These are phyloP conservation scores for Polygonum maritimum DNA, from an alignment of 148 eudicot genomes.

Conservation along the genomic window DNA sequence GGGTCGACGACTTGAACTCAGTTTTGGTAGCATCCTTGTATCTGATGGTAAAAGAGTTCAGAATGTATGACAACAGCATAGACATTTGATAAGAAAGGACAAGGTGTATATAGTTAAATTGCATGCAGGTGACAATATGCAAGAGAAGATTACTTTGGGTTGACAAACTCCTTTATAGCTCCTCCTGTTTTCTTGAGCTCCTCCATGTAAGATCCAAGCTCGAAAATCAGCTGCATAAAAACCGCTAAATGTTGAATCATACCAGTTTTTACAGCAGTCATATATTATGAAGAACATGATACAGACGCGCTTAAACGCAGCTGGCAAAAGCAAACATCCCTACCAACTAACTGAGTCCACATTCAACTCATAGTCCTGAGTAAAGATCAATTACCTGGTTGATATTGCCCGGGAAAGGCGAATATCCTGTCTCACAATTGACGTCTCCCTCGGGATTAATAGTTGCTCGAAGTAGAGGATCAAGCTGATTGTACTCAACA, in stretches of 20 bases:
- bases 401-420: conserved; percentile 97
- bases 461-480: conserved; percentile 89
- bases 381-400: conserved; percentile 54
- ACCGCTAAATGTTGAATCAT: background rate
- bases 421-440: conserved; percentile 84
- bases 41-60: conserved; percentile 19
- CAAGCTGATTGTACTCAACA: conserved; percentile 98
- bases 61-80: background rate
- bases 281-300: background rate
- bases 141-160: conserved; percentile 65
- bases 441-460: conserved; percentile 90
- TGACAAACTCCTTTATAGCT: conserved; percentile 90
- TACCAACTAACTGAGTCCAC: background rate
- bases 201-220: conserved; percentile 78
- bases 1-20: conserved; percentile 86
- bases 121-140: background rate
- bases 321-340: background rate
- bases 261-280: background rate
- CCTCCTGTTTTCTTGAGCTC: conserved; percentile 91
- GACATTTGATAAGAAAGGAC: background rate
- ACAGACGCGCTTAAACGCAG: background rate
- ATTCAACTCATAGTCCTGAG: background rate
- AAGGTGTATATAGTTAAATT: background rate
- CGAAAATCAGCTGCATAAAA: conserved; percentile 68
- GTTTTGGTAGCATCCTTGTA: conserved; percentile 85